Base-by-base conservation (phyloP, 306 rosid genomes). In the Malus orientalis region DNA sequence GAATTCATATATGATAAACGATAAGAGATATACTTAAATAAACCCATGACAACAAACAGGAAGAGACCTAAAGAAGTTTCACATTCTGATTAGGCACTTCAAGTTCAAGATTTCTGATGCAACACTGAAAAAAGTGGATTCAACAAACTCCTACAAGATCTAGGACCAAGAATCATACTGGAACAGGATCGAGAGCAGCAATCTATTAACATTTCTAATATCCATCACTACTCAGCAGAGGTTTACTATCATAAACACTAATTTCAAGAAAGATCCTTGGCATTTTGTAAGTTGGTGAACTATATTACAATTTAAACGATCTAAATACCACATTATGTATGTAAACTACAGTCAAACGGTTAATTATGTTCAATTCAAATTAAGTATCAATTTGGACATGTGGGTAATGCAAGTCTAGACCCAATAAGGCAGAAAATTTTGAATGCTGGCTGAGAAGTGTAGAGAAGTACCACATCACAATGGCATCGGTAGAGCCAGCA, bases 401-500 rank as follows among this genome's bases (percentile, higher is more conserved):
- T 1, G 20, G 16, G 45, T 32, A 33, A 11, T 38, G 15, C 27
- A 9, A 40, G 45, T 40, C 12, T 40, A 9, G 45, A 40, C 45
- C 45, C 2, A 40, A 40, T 40, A 40, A 0, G 12, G 45, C 45
- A 40, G 45, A 10, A 40, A 40, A 40, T 0, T 0, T 40, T 40
- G 45, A 40, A 40, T 40, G 45, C 45, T 40, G 45, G 2, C 45
- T 40, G 29, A 70, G 20, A 75, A 42, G 57, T 44, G 74, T 47
- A 57, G 76, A 73, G 74, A 74, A 33, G 60, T 90, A 94, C 97
- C 98, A 94, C 85, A 94, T 89, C 73, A 94, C 98, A 76, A 92
- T 85, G 84, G 97, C 96, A 65, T 94, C 98, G 20, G 98, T 94
- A 75, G 98, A 94, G 71, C 98, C 98, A 4, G 98, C 88, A 70